Evolutionary conservation across 2,329 filamentous ascomycete species (phyloP).

Genomic region (Blastomyces emzantsi): DNA sequence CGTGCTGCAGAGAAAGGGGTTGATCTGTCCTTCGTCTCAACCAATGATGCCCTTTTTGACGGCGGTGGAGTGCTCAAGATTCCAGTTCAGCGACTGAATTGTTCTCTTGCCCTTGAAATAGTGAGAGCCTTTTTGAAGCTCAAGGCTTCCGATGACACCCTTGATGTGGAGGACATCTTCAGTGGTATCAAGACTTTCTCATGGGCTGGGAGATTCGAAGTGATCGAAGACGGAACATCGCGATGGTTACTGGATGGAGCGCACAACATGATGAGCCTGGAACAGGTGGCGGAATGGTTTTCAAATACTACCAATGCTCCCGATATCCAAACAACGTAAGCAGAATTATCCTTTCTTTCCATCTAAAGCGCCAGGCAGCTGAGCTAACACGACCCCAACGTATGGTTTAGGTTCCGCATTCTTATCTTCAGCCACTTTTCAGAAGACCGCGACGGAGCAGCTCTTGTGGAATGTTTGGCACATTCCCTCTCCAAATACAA

Average conservation of each 20-base stretch:
- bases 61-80: constrained; percentile 18
- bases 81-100: constrained; percentile 27
- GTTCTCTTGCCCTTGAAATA: constrained; percentile 25
- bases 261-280: constrained; percentile 37
- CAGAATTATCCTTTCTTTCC: background rate
- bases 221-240: constrained; percentile 18
- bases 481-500: constrained; percentile 16
- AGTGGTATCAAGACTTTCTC: constrained; percentile 22
- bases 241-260: constrained; percentile 38
- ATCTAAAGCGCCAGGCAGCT: too few species aligned
- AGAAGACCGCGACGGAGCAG: constrained; percentile 22
- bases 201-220: constrained; percentile 31
- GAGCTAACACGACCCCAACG: background rate
- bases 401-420: constrained; percentile 15
- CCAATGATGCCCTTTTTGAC: constrained; percentile 15
- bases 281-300: constrained; percentile 33
- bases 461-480: constrained; percentile 20
- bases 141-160: constrained; percentile 16
- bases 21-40: constrained; percentile 36
- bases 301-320: constrained; percentile 15
- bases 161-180: constrained; percentile 20
- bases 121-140: constrained; percentile 20
- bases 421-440: constrained; percentile 29
- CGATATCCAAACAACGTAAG: constrained; percentile 13
- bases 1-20: constrained; percentile 49